Evolutionary conservation across 2,329 filamentous ascomycete species (phyloP), one percentile per base, ranked within the genome.

Genomic region (Talaromyces funiculosus): DNA sequence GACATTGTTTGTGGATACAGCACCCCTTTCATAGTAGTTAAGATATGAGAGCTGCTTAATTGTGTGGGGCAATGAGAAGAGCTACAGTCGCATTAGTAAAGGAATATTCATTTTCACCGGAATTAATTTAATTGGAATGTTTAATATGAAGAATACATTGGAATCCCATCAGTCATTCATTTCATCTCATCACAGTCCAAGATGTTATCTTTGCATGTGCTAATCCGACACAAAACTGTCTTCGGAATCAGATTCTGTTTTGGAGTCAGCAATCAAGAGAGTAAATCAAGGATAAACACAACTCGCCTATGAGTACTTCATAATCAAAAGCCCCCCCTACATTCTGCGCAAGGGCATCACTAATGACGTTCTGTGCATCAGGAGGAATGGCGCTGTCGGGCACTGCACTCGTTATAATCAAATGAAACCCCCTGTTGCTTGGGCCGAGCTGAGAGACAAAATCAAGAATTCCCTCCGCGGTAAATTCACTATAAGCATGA

Each of bases 401-500:
- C 65, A 62, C 4, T 67, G 66, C 12, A 68, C 68, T 63, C 12
- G 71, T 64, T 29, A 74, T 67, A 1, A 67, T 68, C 31, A 75
- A 35, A 22, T 64, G 65, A 56, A 74, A 68, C 1, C 72, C 71
- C 20, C 57, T 63, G 47, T 74, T 73, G 1, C 63, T 65, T 0
- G 67, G 64, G 37, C 71, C 53, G 7, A 61, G 59, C 20, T 51
- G 43, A 18, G 43, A 43, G 20, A 57, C 35, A 42, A 61, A 75
- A 26, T 70, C 66, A 40, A 73, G 61, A 20, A 75, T 71, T 12
- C 65, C 68, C 33, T 68, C 61, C 3, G 65, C 63, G 20, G 66
- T 69, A 60, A 75, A 74, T n/a, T 70, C 65, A n/a, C 68, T 73
- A 53, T 68, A 60, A 22, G 69, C 72, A 56, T 71, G 69, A 31